These are phyloP conservation scores for Sphaerobolus stellatus DNA, from an alignment of 1,284 basidiomycete genomes.

Conservation along the genomic window DNA sequence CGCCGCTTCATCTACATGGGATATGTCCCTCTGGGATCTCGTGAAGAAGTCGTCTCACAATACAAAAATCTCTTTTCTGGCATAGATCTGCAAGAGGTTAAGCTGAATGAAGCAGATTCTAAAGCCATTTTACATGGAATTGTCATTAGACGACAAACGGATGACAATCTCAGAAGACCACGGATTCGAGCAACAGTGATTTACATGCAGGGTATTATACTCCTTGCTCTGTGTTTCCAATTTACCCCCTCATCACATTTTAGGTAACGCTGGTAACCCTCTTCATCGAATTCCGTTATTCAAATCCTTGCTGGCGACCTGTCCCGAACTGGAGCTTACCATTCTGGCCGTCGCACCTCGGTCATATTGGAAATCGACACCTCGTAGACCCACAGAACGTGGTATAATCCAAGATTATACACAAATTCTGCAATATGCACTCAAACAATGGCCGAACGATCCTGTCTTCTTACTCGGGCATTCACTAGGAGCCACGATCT, in stretches of 20 bases:
- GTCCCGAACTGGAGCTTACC: constrained; percentile 16
- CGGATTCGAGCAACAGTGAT: constrained; percentile 31
- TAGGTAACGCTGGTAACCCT: constrained; percentile 54
- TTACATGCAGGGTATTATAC: constrained; percentile 39
- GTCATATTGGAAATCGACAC: constrained; percentile 43
- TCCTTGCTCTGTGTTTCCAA: not conserved
- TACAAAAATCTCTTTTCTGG: constrained; percentile 17
- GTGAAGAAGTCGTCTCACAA: constrained; percentile 29
- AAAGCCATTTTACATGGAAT: constrained; percentile 29
- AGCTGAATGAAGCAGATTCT: constrained; percentile 24
- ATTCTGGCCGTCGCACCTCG: constrained; percentile 42
- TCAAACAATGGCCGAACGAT: constrained; percentile 30
- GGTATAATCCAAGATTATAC: constrained; percentile 44
- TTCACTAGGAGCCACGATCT: constrained; percentile 48
- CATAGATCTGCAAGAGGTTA: constrained; percentile 28
- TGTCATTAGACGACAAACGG: constrained; percentile 19
- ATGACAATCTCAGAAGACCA: no score
- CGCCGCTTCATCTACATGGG: constrained; percentile 55
- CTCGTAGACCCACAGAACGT: constrained; percentile 34
- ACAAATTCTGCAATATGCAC: constrained; percentile 32
- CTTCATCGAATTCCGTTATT: constrained; percentile 48
- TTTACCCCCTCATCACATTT: not conserved
- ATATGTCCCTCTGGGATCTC: constrained; percentile 46
- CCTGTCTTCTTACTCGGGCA: constrained; percentile 47
- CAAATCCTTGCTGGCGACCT: constrained; percentile 28